A percentile compares a stretch with the other conserved stretches of the same genome.
These are phyloP conservation scores for Blastocystis sp. DNA, from an alignment of 352 stramenopile species.

Conservation along the genomic window DNA sequence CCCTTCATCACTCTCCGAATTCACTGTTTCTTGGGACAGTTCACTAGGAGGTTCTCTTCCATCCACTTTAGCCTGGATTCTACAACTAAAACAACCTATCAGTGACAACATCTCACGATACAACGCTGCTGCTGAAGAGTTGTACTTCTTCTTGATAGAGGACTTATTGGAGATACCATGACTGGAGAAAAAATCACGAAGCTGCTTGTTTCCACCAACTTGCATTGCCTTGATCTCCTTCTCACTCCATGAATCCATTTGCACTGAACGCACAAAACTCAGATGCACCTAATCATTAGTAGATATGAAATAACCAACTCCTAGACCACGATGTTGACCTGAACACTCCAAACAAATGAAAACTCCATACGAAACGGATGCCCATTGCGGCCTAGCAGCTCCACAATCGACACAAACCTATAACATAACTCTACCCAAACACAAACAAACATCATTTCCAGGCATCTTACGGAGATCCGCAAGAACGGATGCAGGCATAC, in stretches of 20 bases:
- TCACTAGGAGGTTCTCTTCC: slow-evolving; percentile 8
- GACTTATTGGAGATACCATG: slow-evolving; percentile 44
- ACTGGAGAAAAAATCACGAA: slow-evolving; percentile 42
- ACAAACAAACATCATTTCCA: slow-evolving; percentile 45
- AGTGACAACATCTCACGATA: slow-evolving; percentile 57
- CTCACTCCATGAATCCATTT: slow-evolving; percentile 64
- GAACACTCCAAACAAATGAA: slow-evolving; percentile 65
- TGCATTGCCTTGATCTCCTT: too few relatives aligned
- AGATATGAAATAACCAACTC: background rate
- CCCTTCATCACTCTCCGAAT: background rate
- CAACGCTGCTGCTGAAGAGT: slow-evolving; percentile 58
- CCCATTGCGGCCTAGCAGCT: slow-evolving; percentile 59
- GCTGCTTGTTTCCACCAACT: slow-evolving; percentile 63
- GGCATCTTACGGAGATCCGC: slow-evolving; percentile 44
- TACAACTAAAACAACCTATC: background rate
- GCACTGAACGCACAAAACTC: slow-evolving; percentile 62
- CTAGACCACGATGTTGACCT: slow-evolving; percentile 57
- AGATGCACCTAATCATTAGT: slow-evolving; percentile 53
- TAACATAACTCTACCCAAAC: background rate
- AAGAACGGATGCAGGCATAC: slow-evolving; percentile 46
- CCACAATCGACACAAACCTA: slow-evolving; percentile 63
- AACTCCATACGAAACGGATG: slow-evolving; percentile 63
- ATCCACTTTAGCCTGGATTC: slow-evolving; percentile 16
- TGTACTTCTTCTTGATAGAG: slow-evolving; percentile 62
- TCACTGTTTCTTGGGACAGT: background rate